Evolutionary conservation across 2,329 filamentous ascomycete species (phyloP), one percentile per base, ranked within the genome.

Genomic region (Neocatenulostroma microsporum): DNA sequence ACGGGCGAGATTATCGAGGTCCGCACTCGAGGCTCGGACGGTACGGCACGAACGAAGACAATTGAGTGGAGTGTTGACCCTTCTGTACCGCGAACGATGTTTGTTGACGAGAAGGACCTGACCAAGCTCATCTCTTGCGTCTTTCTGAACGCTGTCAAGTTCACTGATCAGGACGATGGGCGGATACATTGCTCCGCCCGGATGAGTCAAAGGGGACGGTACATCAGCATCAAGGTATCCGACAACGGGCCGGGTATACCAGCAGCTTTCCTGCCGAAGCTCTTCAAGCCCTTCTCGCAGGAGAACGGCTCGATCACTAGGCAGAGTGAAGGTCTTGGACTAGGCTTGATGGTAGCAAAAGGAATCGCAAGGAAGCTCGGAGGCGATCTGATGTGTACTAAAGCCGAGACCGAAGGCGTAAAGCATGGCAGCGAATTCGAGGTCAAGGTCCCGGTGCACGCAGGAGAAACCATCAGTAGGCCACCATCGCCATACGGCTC

Each of bases 321-420:
- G 28, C 72, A 73, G 42, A 79, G 73, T 52, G 80, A 84, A 55
- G 80, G 80, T 1, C 64, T 84, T 3, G 80, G 80, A 0, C 63
- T 84, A 5, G 80, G 80, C 19, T 62, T 84, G 9, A 68, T 84
- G 51, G 80, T 84, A n/a, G 80, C 80, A 1, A 84, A 83, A 58
- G 79, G 79, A 3, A 66, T 83, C 30, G 76, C 80, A 4, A 69
- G 80, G 36, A 80, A 78, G 53, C 71, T 84, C 38, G 78, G 79
- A 18, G 80, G 80, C 12, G 80, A 84, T 56, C 62, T 84, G 14
- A 70, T 73, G 34, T 76, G 80, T 47, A 68, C 78, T 27, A 69
- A 72, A 33, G 81, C 80, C 4, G 72, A 76, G 21, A 79, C 77
- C 0, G 64, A 69, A 7, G 78, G 78, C 0, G 70, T 75, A 8